phyloP scores from a whole-genome alignment of 805 yeast species.

The Saturnispora diversa region DNA sequence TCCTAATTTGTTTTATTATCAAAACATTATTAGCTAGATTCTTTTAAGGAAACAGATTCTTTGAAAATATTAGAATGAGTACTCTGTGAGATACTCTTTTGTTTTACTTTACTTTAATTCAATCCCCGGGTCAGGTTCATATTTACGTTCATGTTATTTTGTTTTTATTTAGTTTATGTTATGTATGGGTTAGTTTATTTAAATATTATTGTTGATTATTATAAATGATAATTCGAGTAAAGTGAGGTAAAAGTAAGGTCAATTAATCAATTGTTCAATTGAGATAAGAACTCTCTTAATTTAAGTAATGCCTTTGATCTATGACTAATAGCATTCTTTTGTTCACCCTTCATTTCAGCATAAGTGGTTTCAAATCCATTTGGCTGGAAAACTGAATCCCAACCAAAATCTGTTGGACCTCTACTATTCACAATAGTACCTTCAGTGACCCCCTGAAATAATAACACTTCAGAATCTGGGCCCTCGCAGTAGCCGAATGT shows the following conservation, averaged over 20 bases:
- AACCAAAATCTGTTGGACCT: constrained; percentile 83
- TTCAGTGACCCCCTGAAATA: constrained; percentile 77
- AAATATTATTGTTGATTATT: not conserved
- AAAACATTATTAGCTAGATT: constrained; percentile 4
- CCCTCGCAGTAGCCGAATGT: constrained; percentile 89
- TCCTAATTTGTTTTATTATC: constrained; percentile 29
- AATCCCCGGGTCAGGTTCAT: too few species aligned
- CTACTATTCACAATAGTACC: constrained; percentile 73
- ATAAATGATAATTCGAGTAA: not conserved
- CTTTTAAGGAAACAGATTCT: not conserved
- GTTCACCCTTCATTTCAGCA: constrained; percentile 77
- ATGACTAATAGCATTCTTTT: constrained; percentile 80
- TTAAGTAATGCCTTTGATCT: constrained; percentile 75
- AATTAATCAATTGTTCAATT: constrained; percentile 5
- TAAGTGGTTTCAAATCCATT: constrained; percentile 65
- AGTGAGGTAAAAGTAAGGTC: not conserved
- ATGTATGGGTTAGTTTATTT: not conserved
- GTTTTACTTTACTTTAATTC: too few species aligned
- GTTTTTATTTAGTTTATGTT: too few species aligned
- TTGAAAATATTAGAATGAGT: not conserved
- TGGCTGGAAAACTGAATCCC: constrained; percentile 91
- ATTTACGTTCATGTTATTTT: too few species aligned
- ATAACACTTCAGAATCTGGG: constrained; percentile 59
- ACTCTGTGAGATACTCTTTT: not conserved
- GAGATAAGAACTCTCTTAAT: constrained; percentile 42